Base-by-base conservation (phyloP, 441 rosid species). In the Rhodomyrtus psidioides region DNA sequence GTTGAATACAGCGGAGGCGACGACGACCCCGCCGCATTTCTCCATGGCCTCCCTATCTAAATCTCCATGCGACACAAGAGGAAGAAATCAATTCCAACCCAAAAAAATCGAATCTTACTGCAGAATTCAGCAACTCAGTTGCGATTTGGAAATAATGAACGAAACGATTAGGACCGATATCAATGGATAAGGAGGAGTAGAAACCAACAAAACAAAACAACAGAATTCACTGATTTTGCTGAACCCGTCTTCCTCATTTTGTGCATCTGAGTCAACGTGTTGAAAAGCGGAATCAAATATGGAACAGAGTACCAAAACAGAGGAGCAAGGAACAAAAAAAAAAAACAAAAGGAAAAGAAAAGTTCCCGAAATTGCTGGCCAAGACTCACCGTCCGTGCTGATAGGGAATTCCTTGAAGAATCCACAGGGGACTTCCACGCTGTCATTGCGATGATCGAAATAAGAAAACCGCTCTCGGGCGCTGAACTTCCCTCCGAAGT, bases 1-100 rank as follows among this genome's bases (percentile, higher is more conserved):
- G 87, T 95, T 94, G 92, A 95, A 94, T 83, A 97, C 94, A 12
- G 98, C 99, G n/a, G 99, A 95, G 70, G 91, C 96, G 74, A 95
- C 98, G 21, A 94, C 97, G 53, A 95, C 85, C 79, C 92, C 96
- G 26, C 89, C 51, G 85, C 99, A 97, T 57, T 89, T 92, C 89
- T 94, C 93, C 98, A 97, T 97, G 59, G 93, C 95, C 85, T 70
- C 92, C 88, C 89, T 89, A 91, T 96, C 98, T 96, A 88, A 84
- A 92, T 74, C 53, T 49, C 39, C 84, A 83, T 19, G 44, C 59
- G 15, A 39, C 19, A 65, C 76, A 23, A 8, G 16, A 39, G 42
- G 26, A 19, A 30, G 76, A 23, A 12, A 65, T 65, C 46, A 70
- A 70, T 70, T 70, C 79, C 4, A 70, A 70, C 49, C 49, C 79